Base-by-base conservation (phyloP, 2,329 filamentous ascomycete genomes). In the Cladosporium sp. region DNA sequence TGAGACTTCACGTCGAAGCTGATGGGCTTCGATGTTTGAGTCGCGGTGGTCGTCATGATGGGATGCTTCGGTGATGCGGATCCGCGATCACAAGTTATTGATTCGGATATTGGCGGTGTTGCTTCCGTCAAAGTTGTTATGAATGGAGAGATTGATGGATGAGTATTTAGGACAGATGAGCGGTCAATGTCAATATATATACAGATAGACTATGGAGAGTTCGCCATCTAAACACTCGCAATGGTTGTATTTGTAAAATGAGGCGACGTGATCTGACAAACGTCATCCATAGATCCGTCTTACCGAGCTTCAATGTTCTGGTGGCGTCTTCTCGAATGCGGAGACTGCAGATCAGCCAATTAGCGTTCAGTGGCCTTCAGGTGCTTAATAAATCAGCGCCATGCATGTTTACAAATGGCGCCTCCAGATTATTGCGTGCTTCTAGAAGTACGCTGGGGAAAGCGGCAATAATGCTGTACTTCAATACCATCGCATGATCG, bases 11-110 rank as follows among this genome's bases (percentile, higher is more conserved):
- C 60, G 54, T 44, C 55, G 38, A 65, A 63, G 46, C 55, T 63
- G 44, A 56, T 16, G 6, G 18, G 1, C 13, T 45, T 49, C 37
- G 58, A 57, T 4, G 60, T 60, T 49, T 66, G 54, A 9, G 59
- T 63, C 37, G 62, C 64, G 13, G 58, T 60, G 40, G 59, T 62
- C 13, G 60, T 37, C 59, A 50, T 50, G 16, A 19, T 43, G 16
- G 35, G n/a, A 38, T 38, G n/a, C 9, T 10, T n/a, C 10, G 9
- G n/a, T 16, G 22, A 13, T 18, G n/a, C 11, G 11, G 34, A 13
- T 40, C 19, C 14, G 18, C 14, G 38, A 9, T 8, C 13, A 9
- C n/a, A 14, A 13, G 2, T 41, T 3, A 18, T 1, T 41, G 18
- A 16, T 14, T 43, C 9, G 22, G 11, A 8, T 2, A 3, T 16